Evolutionary conservation across 2,329 filamentous ascomycete species (phyloP).

Genomic region (Leptodontidium sp.): DNA sequence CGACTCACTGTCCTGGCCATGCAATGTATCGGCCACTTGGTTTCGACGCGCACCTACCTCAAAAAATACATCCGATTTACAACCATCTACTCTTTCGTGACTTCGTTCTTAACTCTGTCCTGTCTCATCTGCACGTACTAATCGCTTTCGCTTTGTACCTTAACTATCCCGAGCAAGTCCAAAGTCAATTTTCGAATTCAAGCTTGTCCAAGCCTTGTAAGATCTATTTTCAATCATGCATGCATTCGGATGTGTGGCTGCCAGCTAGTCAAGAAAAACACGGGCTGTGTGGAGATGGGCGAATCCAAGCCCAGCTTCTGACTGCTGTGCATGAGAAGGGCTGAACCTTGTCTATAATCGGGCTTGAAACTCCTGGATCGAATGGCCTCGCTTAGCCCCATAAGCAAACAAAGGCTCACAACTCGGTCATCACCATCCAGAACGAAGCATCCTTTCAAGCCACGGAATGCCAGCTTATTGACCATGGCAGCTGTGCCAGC

Average conservation of each 20-base stretch:
- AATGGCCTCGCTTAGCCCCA: constrained; percentile 20
- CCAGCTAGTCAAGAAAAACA: neutral
- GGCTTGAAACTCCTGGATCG: constrained; percentile 11
- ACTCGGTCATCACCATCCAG: constrained; percentile 6
- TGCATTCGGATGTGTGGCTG: neutral
- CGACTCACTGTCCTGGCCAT: neutral
- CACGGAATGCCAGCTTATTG: constrained; percentile 11
- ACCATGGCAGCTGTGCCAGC: neutral
- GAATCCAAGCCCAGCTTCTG: neutral
- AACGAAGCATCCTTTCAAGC: constrained; percentile 25
- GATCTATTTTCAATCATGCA: constrained; percentile 13
- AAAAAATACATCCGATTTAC: neutral
- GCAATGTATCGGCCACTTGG: constrained; percentile 1
- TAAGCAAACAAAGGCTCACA: constrained; percentile 20
- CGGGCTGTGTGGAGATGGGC: constrained; percentile 16
- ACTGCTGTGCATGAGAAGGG: constrained; percentile 5
- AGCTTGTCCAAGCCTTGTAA: neutral
- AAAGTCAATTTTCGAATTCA: neutral
- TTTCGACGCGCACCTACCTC: neutral
- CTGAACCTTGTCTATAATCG: neutral
- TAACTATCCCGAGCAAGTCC: neutral
- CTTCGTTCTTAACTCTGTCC: neutral
- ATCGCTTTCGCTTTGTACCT: neutral
- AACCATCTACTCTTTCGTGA: neutral
- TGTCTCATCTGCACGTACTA: neutral